Percentiles rank a stretch among this genome's conserved stretches.
phyloP scores from a whole-genome alignment of 2,329 filamentous ascomycete genomes.

The Sarocladium strictum region DNA sequence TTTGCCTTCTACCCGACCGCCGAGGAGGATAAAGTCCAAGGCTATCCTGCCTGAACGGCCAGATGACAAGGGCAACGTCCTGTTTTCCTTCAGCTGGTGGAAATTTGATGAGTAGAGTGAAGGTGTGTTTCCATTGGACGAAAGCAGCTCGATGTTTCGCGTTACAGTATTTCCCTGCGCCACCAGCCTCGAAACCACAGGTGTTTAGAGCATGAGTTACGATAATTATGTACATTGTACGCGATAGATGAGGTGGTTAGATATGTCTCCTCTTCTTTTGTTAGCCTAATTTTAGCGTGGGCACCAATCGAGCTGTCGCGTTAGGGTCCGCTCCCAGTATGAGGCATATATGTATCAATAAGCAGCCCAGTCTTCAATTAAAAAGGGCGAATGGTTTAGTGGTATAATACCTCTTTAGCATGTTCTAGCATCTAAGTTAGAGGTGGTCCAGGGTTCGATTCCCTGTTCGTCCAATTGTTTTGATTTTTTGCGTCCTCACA shows the following conservation, averaged over 20 bases:
- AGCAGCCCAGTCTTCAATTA: neutral
- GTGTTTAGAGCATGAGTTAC: too few species aligned
- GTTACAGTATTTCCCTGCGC: too few species aligned
- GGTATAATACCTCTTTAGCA: slow-evolving; percentile 10
- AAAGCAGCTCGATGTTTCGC: too few species aligned
- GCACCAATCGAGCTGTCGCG: too few species aligned
- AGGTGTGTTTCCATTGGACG: too few species aligned
- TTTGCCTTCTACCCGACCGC: slow-evolving; percentile 15
- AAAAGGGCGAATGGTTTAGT: slow-evolving; percentile 9
- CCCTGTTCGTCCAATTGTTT: slow-evolving; percentile 9
- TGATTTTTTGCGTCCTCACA: neutral
- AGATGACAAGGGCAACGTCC: slow-evolving; percentile 14
- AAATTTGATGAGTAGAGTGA: slow-evolving; percentile 14
- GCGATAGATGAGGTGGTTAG: too few species aligned
- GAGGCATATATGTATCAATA: slow-evolving; percentile 1
- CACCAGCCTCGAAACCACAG: too few species aligned
- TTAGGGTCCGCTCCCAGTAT: neutral
- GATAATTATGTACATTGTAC: too few species aligned
- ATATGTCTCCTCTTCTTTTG: too few species aligned
- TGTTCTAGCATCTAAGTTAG: slow-evolving; percentile 9
- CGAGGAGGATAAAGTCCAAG: neutral
- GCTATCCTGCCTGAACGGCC: neutral
- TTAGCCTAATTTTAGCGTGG: too few species aligned
- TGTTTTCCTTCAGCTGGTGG: slow-evolving; percentile 22
- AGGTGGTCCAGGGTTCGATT: slow-evolving; percentile 10